phyloP scores from a whole-genome alignment of 495 filamentous ascomycete genomes.

The Extremus antarcticus region DNA sequence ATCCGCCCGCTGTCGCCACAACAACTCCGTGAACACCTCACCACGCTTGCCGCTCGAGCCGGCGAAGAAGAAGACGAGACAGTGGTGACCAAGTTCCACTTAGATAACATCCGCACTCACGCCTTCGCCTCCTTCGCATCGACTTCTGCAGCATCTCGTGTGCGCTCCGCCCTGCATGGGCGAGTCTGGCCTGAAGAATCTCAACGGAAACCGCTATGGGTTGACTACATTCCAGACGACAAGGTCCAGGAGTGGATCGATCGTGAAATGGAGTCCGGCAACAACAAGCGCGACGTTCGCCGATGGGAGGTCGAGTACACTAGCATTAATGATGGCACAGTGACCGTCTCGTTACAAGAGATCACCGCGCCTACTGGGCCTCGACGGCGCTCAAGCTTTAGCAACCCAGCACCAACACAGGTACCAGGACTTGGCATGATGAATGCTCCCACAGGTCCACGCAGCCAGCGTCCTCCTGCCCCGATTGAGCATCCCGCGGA shows the following conservation, averaged over 20 bases:
- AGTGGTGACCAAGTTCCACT: slow-evolving; percentile 56
- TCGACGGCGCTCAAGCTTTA: not conserved
- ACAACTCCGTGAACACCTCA: slow-evolving; percentile 58
- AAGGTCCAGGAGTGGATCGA: slow-evolving; percentile 64
- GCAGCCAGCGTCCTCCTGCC: slow-evolving; percentile 17
- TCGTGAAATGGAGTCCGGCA: slow-evolving; percentile 45
- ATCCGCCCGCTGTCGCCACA: slow-evolving; percentile 71
- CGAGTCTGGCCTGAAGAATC: slow-evolving; percentile 79
- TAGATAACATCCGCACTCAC: slow-evolving; percentile 80
- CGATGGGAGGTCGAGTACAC: slow-evolving; percentile 68
- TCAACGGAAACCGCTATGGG: slow-evolving; percentile 73
- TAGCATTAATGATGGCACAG: slow-evolving; percentile 41
- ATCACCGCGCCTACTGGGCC: not conserved
- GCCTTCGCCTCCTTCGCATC: slow-evolving; percentile 64
- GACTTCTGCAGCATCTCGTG: slow-evolving; percentile 62
- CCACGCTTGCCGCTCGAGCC: slow-evolving; percentile 85
- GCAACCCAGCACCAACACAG: not conserved
- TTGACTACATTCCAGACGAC: slow-evolving; percentile 79
- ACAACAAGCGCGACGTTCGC: slow-evolving; percentile 36
- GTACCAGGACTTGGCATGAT: slow-evolving; percentile 26
- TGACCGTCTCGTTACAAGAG: slow-evolving; percentile 19
- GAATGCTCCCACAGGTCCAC: slow-evolving; percentile 14
- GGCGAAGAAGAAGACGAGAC: slow-evolving; percentile 55
- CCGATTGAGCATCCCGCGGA: slow-evolving; percentile 9
- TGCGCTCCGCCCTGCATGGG: slow-evolving; percentile 64